A percentile compares a stretch with the other conserved stretches of the same genome.
Evolutionary conservation across 2,329 filamentous ascomycete species (phyloP).

Genomic region (Aspergillus novofumigatus): DNA sequence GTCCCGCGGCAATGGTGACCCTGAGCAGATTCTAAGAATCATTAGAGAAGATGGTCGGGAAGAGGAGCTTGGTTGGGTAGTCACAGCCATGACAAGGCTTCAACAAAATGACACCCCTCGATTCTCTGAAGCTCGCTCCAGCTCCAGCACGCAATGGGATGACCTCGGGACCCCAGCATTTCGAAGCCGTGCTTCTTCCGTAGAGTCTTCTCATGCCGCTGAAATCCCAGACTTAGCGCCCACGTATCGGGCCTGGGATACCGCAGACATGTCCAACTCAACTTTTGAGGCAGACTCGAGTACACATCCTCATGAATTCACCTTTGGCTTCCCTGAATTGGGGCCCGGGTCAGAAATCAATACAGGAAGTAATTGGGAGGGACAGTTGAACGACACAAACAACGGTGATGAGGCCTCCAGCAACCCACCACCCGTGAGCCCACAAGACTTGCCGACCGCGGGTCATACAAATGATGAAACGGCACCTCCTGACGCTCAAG

Average conservation of each 20-base stretch:
- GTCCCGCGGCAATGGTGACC: conserved; percentile 57
- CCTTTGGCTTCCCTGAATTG: neutral
- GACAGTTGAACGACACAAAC: neutral
- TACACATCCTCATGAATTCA: conserved; percentile 1
- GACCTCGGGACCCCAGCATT: neutral
- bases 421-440: neutral
- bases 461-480: neutral
- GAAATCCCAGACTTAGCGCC: neutral
- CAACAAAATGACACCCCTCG: conserved; percentile 8
- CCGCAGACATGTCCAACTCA: neutral
- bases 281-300: neutral
- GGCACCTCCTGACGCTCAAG: neutral
- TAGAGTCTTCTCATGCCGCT: neutral
- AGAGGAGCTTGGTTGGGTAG: conserved; percentile 57
- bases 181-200: neutral
- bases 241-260: conserved; percentile 2
- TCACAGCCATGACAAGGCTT: conserved; percentile 48
- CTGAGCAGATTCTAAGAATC: conserved; percentile 56
- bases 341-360: neutral
- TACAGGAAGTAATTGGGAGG: neutral
- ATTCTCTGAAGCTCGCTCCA: neutral
- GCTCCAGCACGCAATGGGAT: neutral
- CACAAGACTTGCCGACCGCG: neutral
- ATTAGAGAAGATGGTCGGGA: conserved; percentile 58
- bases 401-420: neutral